Evolutionary conservation across 208 protist genomes (phyloP).

Genomic region (Wallacemonas sp.): DNA sequence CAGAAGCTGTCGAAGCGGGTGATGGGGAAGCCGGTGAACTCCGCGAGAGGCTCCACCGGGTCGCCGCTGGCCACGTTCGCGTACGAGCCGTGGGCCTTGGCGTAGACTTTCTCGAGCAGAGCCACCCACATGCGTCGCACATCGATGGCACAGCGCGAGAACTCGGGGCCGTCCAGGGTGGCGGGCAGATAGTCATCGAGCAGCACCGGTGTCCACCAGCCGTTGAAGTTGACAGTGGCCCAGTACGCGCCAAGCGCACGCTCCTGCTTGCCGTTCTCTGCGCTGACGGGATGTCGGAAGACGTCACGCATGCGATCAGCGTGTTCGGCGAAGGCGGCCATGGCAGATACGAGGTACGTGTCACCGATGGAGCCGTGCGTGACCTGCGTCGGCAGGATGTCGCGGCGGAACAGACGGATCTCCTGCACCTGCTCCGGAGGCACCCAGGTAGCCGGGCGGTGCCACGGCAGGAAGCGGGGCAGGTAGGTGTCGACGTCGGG

Average conservation of each 20-base stretch:
- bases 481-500: slow-evolving; percentile 62
- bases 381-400: slow-evolving; percentile 63
- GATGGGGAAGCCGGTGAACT: slow-evolving; percentile 79
- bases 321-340: slow-evolving; percentile 56
- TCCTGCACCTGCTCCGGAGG: slow-evolving; percentile 53
- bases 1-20: slow-evolving; percentile 63
- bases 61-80: slow-evolving; percentile 80
- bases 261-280: slow-evolving; percentile 52
- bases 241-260: slow-evolving; percentile 68
- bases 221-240: slow-evolving; percentile 79
- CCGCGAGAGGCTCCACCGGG: slow-evolving; percentile 63
- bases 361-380: slow-evolving; percentile 76
- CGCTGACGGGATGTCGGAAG: slow-evolving; percentile 70
- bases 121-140: slow-evolving; percentile 80
- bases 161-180: slow-evolving; percentile 57
- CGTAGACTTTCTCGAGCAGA: slow-evolving; percentile 87
- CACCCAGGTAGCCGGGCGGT: slow-evolving; percentile 56
- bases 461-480: slow-evolving; percentile 57
- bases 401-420: slow-evolving; percentile 70
- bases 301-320: slow-evolving; percentile 40
- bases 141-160: slow-evolving; percentile 54
- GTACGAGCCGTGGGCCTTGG: slow-evolving; percentile 84
- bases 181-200: slow-evolving; percentile 83
- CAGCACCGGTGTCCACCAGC: slow-evolving; percentile 79
- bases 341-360: slow-evolving; percentile 77